These are phyloP conservation scores for Xylaria venustula DNA, from an alignment of 495 filamentous ascomycete genomes.

Conservation along the genomic window DNA sequence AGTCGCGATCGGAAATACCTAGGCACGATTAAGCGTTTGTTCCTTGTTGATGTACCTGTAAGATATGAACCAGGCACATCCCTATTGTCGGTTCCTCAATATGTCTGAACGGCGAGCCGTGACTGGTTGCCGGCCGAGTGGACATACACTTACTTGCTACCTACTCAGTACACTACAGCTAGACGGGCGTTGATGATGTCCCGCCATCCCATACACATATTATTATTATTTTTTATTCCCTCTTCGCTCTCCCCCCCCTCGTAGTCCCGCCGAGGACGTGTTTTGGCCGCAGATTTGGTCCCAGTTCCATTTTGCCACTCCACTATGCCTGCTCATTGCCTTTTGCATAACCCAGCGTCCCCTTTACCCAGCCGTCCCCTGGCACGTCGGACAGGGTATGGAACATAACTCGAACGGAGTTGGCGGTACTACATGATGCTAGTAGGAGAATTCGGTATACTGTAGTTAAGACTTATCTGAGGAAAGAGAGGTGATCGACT, in stretches of 20 bases:
- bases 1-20: conserved; percentile 53
- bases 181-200: conserved; percentile 9
- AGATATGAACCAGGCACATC: conserved; percentile 39
- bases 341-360: conserved; percentile 41
- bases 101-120: conserved; percentile 21
- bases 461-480: conserved; percentile 37
- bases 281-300: conserved; percentile 43
- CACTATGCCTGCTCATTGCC: conserved; percentile 25
- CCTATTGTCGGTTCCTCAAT: conserved; percentile 26
- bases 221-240: conserved; percentile 13
- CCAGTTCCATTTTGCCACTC: conserved; percentile 46
- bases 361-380: conserved; percentile 35
- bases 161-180: conserved; percentile 17
- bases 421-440: conserved; percentile 42
- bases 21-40: conserved; percentile 32
- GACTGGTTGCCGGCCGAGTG: conserved; percentile 33
- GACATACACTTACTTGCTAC: no score
- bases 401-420: conserved; percentile 30
- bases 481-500: conserved; percentile 43
- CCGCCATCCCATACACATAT: conserved; percentile 1
- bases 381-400: conserved; percentile 34
- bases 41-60: conserved; percentile 21
- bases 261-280: conserved; percentile 32
- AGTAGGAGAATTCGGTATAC: conserved; percentile 25
- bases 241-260: conserved; percentile 5